phyloP scores from a whole-genome alignment of 192 early-diverging fungal species.

The Linnemannia elongata region DNA sequence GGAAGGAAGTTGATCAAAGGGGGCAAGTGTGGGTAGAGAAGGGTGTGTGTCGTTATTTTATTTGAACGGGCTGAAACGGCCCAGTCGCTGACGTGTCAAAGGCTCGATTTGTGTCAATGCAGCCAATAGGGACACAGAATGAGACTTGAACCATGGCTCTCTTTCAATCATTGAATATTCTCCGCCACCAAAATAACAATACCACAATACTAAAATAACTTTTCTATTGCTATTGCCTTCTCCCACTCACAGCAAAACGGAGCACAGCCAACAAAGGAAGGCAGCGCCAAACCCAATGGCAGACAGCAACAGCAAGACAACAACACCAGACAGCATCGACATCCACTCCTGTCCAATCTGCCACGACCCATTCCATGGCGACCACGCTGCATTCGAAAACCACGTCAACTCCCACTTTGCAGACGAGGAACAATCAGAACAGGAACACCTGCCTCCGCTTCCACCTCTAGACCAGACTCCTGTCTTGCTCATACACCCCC shows the following conservation, averaged over 20 bases:
- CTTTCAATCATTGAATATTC: neutral
- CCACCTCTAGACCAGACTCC: neutral
- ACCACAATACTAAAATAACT: slow-evolving; percentile 17
- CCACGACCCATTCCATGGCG: slow-evolving; percentile 25
- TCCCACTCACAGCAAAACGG: neutral
- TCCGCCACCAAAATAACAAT: neutral
- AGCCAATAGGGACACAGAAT: neutral
- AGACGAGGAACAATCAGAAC: neutral
- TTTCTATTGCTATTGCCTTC: neutral
- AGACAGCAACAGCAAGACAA: neutral
- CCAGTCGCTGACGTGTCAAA: slow-evolving; percentile 31
- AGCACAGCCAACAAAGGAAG: neutral
- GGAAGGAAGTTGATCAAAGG: neutral
- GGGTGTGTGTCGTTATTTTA: neutral
- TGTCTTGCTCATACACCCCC: neutral
- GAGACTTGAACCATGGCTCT: neutral
- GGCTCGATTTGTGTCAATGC: neutral
- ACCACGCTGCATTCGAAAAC: slow-evolving; percentile 30
- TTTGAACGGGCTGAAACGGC: neutral
- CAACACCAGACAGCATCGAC: neutral
- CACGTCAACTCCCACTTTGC: slow-evolving; percentile 48
- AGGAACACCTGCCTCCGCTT: neutral
- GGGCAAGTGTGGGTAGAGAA: neutral
- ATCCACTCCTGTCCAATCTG: slow-evolving; percentile 39
- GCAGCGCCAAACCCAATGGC: neutral